phyloP scores from a whole-genome alignment of 345 rosid genomes.

The Moringa oleifera region DNA sequence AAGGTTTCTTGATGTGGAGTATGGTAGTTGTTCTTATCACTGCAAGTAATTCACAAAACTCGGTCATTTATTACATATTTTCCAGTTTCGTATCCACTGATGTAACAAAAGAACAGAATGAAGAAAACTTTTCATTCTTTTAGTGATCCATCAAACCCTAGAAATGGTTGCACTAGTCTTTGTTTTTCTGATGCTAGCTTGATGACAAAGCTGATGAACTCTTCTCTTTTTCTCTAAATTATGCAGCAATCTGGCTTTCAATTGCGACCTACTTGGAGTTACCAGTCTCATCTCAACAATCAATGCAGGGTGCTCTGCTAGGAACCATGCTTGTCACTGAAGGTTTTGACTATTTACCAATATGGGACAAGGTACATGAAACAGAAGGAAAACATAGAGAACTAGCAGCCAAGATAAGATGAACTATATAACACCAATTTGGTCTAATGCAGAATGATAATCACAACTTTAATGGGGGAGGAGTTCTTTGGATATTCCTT shows the following conservation, averaged over 20 bases:
- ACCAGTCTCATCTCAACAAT: slow-evolving; percentile 31
- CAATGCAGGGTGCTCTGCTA: slow-evolving; percentile 27
- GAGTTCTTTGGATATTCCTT: slow-evolving; percentile 23
- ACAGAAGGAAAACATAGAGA: neutral
- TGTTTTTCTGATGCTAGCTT: no score
- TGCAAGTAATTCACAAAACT: slow-evolving; percentile 15
- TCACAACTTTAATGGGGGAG: slow-evolving; percentile 24
- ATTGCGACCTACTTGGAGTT: slow-evolving; percentile 29
- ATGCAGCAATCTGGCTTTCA: slow-evolving; percentile 29
- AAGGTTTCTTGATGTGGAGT: slow-evolving; percentile 36
- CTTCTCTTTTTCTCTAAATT: no score
- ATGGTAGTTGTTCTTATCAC: slow-evolving; percentile 28
- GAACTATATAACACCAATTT: no score
- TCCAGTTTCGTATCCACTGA: no score
- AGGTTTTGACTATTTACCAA: slow-evolving; percentile 21
- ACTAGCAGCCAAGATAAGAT: no score
- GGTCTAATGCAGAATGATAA: slow-evolving; percentile 28
- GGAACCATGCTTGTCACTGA: slow-evolving; percentile 22
- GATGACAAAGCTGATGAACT: no score
- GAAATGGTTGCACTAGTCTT: no score
- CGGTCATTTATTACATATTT: no score
- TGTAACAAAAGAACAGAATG: no score
- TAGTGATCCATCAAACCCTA: no score
- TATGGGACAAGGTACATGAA: slow-evolving; percentile 24
- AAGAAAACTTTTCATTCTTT: no score